phyloP scores from a whole-genome alignment of 306 rosid genomes.

The Hippophae rhamnoides region DNA sequence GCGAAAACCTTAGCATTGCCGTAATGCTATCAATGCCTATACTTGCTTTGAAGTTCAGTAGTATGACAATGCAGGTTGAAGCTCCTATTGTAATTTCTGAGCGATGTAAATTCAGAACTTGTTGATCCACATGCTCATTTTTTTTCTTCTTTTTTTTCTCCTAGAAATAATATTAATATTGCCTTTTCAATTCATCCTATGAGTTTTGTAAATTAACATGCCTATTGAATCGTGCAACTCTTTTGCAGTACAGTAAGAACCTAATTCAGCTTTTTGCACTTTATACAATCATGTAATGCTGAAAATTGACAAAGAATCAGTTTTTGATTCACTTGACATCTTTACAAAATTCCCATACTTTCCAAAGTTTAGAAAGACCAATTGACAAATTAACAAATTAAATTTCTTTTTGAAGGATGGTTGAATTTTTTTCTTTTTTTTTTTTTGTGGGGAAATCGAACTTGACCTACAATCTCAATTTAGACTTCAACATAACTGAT shows the following conservation, averaged over 20 bases:
- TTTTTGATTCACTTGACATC: slow-evolving; percentile 15
- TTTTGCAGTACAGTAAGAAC: too few species aligned
- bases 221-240: too few species aligned
- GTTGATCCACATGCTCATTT: slow-evolving; percentile 6
- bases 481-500: slow-evolving; percentile 13
- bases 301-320: slow-evolving; percentile 11
- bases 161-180: too few species aligned
- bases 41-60: slow-evolving; percentile 63
- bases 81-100: slow-evolving; percentile 39
- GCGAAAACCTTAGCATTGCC: slow-evolving; percentile 25
- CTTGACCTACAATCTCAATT: slow-evolving; percentile 35
- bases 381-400: slow-evolving; percentile 20
- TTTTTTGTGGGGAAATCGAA: slow-evolving; percentile 8
- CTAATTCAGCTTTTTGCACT: background rate
- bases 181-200: too few species aligned
- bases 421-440: slow-evolving; percentile 1
- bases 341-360: slow-evolving; percentile 30
- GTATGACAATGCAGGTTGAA: slow-evolving; percentile 83
- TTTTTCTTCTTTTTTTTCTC: too few species aligned
- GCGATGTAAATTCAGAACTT: slow-evolving; percentile 24
- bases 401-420: slow-evolving; percentile 20
- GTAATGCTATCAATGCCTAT: slow-evolving; percentile 75
- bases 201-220: too few species aligned
- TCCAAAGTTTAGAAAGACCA: slow-evolving; percentile 22
- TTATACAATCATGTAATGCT: background rate